phyloP scores from a whole-genome alignment of 306 rosid species.

The Datisca glomerata region DNA sequence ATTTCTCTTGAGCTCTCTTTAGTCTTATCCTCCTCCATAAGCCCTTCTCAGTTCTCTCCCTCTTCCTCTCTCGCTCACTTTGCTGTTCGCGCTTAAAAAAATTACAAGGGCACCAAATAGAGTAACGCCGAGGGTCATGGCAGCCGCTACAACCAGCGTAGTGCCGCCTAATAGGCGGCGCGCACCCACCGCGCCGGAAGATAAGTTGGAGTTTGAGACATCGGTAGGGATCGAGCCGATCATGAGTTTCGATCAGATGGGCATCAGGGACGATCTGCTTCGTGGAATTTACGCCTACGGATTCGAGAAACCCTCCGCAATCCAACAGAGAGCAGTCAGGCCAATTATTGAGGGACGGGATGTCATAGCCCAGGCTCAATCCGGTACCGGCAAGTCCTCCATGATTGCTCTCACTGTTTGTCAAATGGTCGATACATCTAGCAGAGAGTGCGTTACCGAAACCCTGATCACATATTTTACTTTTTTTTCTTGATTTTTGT shows the following conservation, averaged over 20 bases:
- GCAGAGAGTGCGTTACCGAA: conserved; percentile 48
- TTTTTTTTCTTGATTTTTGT: too few species aligned
- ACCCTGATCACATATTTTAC: not conserved
- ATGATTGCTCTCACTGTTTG: conserved; percentile 97
- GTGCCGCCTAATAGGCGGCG: conserved; percentile 68
- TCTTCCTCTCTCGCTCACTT: too few species aligned
- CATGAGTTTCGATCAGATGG: conserved; percentile 82
- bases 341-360: conserved; percentile 94
- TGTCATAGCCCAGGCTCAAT: conserved; percentile 97
- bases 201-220: conserved; percentile 66
- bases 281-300: conserved; percentile 89
- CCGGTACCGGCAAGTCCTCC: conserved; percentile 96
- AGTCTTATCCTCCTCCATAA: too few species aligned
- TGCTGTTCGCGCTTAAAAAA: too few species aligned
- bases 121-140: conserved; percentile 16
- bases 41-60: too few species aligned
- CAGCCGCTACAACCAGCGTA: conserved; percentile 45
- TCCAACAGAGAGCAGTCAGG: conserved; percentile 88
- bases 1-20: too few species aligned
- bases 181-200: conserved; percentile 30
- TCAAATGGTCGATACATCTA: conserved; percentile 68
- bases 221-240: conserved; percentile 78
- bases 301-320: conserved; percentile 95
- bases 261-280: conserved; percentile 74
- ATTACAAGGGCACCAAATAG: too few species aligned